Evolutionary conservation across 2,329 filamentous ascomycete species (phyloP).

Genomic region (Fusarium continuum): DNA sequence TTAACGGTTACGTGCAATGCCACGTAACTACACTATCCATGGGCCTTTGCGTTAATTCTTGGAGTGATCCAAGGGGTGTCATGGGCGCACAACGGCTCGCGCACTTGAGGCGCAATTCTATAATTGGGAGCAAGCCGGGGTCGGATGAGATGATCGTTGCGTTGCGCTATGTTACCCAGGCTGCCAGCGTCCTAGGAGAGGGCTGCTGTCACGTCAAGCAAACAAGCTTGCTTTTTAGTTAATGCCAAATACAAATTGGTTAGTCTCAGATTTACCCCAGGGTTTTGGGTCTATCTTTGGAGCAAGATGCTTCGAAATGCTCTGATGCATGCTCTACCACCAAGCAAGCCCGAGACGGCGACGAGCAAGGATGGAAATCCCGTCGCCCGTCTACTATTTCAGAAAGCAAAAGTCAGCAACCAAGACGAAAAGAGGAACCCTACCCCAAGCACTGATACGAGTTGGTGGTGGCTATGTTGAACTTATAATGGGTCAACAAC

Average conservation of each 20-base stretch:
- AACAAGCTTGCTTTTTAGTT: slow-evolving; percentile 5
- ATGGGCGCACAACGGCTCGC: slow-evolving; percentile 15
- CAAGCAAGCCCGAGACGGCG: slow-evolving; percentile 7
- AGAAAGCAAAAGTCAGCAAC: slow-evolving; percentile 2
- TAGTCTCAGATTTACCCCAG: neutral
- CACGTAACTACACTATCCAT: slow-evolving; percentile 26
- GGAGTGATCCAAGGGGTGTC: slow-evolving; percentile 4
- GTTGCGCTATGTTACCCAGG: neutral
- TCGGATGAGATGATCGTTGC: too few relatives aligned
- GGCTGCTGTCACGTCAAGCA: neutral
- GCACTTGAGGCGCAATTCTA: slow-evolving; percentile 30
- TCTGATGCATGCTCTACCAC: slow-evolving; percentile 3
- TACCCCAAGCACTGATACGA: slow-evolving; percentile 35
- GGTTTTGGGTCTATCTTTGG: slow-evolving; percentile 3
- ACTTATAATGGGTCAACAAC: slow-evolving; percentile 5
- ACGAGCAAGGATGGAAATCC: slow-evolving; percentile 23
- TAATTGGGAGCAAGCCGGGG: slow-evolving; percentile 33
- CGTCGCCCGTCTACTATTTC: slow-evolving; percentile 8
- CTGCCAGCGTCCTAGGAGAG: neutral
- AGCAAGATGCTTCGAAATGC: neutral
- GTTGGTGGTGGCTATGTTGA: slow-evolving; percentile 37
- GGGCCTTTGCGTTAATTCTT: slow-evolving; percentile 11
- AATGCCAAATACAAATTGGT: neutral
- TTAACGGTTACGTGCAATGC: slow-evolving; percentile 35
- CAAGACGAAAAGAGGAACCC: neutral